Evolutionary conservation across 1,284 basidiomycete genomes (phyloP).

Genomic region (Moesziomyces parantarcticus): DNA sequence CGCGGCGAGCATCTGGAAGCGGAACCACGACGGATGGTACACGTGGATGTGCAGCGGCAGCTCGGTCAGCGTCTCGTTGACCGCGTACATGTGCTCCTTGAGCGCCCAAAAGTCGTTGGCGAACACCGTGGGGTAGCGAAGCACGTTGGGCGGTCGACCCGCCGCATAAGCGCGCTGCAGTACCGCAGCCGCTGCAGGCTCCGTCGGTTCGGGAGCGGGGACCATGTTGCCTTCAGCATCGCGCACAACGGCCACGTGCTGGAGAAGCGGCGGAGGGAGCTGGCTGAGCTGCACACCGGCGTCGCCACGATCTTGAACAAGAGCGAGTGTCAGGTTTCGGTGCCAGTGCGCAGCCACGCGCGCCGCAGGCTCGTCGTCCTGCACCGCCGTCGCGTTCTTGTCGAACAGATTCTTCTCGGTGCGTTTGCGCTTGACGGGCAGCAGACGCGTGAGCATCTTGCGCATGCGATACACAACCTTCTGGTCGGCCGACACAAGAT

Average conservation of each 20-base stretch:
- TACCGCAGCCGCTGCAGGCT: conserved; percentile 2
- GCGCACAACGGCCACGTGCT: conserved; percentile 60
- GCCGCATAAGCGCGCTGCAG: conserved; percentile 19
- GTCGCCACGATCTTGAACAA: conserved; percentile 74
- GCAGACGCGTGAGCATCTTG: conserved; percentile 85
- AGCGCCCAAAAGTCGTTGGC: conserved; percentile 88
- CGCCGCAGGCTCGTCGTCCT: conserved; percentile 69
- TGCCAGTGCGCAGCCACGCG: conserved; percentile 83
- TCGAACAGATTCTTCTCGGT: conserved; percentile 84
- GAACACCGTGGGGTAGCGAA: conserved; percentile 78
- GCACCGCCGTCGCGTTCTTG: conserved; percentile 53
- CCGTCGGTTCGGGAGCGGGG: conserved; percentile 13
- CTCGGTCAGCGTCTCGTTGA: conserved; percentile 63
- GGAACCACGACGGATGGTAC: conserved; percentile 75
- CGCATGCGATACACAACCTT: conserved; percentile 76
- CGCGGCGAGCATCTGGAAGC: conserved; percentile 64
- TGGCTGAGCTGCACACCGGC: conserved; percentile 73
- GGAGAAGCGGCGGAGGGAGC: conserved; percentile 75
- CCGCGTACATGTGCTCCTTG: conserved; percentile 64
- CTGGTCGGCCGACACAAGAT: conserved; percentile 74
- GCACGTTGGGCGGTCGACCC: conserved; percentile 21
- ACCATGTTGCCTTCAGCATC: conserved; percentile 24
- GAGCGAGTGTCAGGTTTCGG: conserved; percentile 85
- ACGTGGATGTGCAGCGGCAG: conserved; percentile 85
- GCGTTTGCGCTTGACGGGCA: conserved; percentile 77